Base-by-base conservation (phyloP, 148 eudicot species). In the Bassia scoparia region DNA sequence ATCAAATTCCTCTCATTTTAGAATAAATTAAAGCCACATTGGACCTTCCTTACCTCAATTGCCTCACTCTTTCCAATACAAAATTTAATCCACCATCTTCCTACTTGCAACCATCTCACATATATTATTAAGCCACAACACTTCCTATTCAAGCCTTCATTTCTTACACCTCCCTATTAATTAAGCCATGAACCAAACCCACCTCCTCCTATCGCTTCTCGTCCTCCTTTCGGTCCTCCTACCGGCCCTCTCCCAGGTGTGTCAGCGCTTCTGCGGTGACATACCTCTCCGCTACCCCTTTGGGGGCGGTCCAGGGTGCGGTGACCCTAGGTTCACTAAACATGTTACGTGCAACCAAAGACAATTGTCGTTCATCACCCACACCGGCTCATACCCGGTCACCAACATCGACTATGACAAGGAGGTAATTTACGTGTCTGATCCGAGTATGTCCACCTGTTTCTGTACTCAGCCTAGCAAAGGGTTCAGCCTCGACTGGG, bases 361-460 rank as follows among this genome's bases (percentile, higher is more conserved):
- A 48, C 88, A 85, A 66, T 93, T 91, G 71, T 79, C 82, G 24
- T 82, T 89, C 70, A 80, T 73, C 63, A 87, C 98, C 54, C 95
- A 89, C 84, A 77, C 89, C 0, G 96, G 97, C 20, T 79, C 86
- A 61, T 94, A 94, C 83, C 85, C 89, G 0, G 73, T 94, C 79
- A 90, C 90, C 18, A 49, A 80, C 77, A 83, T 94, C 20, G 97
- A 94, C 64, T 94, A 91, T 79, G 54, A 68, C 65, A 76, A 74
- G 70, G 79, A 91, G 73, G 50, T 89, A 33, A 24, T 94, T 12
- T 87, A 89, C 77, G 74, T 94, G 33, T 69, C 90, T 0, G 98
- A 94, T 72, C 87, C 97, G 15, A 62, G 95, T 74, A 90, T 94
- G 90, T 94, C 98, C 0, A 87, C 98, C 17, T 94, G 98, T 68